Conservation (phyloP, 208 protist genomes). For the Acanthamoeba castellanii region DNA sequence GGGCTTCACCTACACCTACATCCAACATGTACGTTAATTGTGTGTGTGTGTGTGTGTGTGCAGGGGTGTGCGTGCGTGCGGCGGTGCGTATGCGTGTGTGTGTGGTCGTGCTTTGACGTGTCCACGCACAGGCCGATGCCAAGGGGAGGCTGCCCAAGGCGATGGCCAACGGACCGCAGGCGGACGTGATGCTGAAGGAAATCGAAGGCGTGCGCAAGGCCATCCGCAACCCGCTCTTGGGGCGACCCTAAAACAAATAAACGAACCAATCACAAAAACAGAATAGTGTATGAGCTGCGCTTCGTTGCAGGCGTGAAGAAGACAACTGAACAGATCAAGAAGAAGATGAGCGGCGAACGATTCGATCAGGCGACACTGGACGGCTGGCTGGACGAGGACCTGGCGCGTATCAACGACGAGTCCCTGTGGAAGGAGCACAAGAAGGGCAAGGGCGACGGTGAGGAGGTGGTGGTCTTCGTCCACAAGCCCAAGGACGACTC, state of each 20-base stretch:
- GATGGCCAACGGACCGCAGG: slow-evolving; percentile 60
- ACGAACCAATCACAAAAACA: no score
- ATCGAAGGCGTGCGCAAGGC: slow-evolving; percentile 63
- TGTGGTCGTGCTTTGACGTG: background rate
- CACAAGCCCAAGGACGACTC: slow-evolving; percentile 28
- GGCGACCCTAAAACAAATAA: no score
- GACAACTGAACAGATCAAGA: background rate
- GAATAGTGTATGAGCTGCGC: no score
- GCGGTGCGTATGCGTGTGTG: background rate
- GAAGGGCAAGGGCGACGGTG: background rate
- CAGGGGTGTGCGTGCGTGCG: background rate
- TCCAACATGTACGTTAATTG: slow-evolving; percentile 12
- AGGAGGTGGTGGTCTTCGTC: background rate
- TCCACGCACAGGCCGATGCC: background rate
- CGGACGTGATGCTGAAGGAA: slow-evolving; percentile 60
- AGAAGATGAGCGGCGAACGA: background rate
- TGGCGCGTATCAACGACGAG: background rate
- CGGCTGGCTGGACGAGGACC: slow-evolving; percentile 24
- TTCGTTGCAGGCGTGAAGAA: no score
- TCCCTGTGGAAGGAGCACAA: slow-evolving; percentile 42
- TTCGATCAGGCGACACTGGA: background rate
- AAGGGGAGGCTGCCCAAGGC: slow-evolving; percentile 31
- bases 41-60: background rate
- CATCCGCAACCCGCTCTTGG: background rate
- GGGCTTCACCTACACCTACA: slow-evolving; percentile 60